Percentiles rank a stretch among this genome's conserved stretches.
Conservation (phyloP, 2,329 filamentous ascomycete genomes). For the Aspergillus arachidicola region DNA sequence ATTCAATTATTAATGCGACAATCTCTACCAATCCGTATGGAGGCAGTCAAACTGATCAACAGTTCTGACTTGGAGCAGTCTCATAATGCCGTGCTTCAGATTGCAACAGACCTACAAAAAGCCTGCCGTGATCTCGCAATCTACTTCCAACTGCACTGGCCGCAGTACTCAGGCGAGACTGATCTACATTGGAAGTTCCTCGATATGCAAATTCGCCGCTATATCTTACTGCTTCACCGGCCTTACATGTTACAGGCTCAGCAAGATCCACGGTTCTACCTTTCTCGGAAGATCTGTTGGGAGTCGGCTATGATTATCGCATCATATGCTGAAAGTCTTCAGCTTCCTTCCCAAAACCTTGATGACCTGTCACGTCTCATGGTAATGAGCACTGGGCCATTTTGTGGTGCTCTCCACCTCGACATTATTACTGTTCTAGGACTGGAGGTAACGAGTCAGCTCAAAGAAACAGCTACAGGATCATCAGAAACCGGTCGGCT, state of each 20-base stretch:
- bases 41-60: slow-evolving; percentile 12
- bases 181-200: slow-evolving; percentile 15
- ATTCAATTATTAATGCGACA: slow-evolving; percentile 22
- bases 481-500: slow-evolving; percentile 12
- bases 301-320: slow-evolving; percentile 24
- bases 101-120: slow-evolving; percentile 16
- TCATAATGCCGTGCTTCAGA: slow-evolving; percentile 19
- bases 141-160: slow-evolving; percentile 5
- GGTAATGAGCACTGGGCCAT: slow-evolving; percentile 19
- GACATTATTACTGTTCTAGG: slow-evolving; percentile 25
- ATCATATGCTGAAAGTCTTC: slow-evolving; percentile 19
- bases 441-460: slow-evolving; percentile 26
- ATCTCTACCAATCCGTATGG: slow-evolving; percentile 12
- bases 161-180: background rate
- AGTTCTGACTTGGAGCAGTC: slow-evolving; percentile 3
- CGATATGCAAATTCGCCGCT: slow-evolving; percentile 20
- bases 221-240: slow-evolving; percentile 20
- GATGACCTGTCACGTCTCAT: slow-evolving; percentile 19
- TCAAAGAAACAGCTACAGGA: slow-evolving; percentile 21
- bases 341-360: slow-evolving; percentile 9
- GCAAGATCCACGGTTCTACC: slow-evolving; percentile 19
- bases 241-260: slow-evolving; percentile 19
- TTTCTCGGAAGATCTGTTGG: slow-evolving; percentile 21
- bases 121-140: slow-evolving; percentile 14
- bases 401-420: slow-evolving; percentile 25